These are phyloP conservation scores for Lithohypha guttulata DNA, from an alignment of 2,329 filamentous ascomycete species.

Conservation along the genomic window DNA sequence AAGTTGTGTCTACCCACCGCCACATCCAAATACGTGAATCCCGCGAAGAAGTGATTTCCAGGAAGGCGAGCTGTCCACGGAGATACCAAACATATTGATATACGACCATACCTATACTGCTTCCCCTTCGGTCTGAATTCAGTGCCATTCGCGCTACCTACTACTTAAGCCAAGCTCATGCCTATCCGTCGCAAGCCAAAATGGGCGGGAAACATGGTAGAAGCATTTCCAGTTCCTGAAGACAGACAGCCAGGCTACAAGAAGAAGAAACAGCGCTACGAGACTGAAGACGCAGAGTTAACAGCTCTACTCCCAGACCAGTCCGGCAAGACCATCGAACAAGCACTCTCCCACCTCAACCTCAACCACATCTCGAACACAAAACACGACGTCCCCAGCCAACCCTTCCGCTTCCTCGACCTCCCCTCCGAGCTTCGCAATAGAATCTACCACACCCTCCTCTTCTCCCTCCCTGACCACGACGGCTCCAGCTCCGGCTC, in stretches of 20 bases:
- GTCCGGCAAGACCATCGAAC: slow-evolving; percentile 1
- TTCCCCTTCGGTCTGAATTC: too few relatives aligned
- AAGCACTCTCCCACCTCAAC: slow-evolving; percentile 6
- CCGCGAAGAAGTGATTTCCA: too few relatives aligned
- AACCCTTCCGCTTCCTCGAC: slow-evolving; percentile 41
- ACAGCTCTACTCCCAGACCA: slow-evolving; percentile 10
- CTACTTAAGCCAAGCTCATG: too few relatives aligned
- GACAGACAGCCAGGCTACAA: slow-evolving; percentile 14
- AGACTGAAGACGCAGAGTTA: slow-evolving; percentile 19
- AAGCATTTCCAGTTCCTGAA: slow-evolving; percentile 21
- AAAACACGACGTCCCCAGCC: slow-evolving; percentile 5
- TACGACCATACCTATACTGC: too few relatives aligned
- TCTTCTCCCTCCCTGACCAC: slow-evolving; percentile 29
- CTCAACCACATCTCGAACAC: too few relatives aligned
- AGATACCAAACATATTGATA: too few relatives aligned
- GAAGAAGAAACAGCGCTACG: slow-evolving; percentile 14
- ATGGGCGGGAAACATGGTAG: slow-evolving; percentile 21
- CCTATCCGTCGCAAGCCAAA: too few relatives aligned
- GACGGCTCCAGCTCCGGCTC: slow-evolving; percentile 3
- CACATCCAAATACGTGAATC: too few relatives aligned
- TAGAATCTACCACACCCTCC: slow-evolving; percentile 37
- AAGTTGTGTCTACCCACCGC: too few relatives aligned
- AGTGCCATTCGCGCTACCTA: too few relatives aligned
- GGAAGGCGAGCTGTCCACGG: too few relatives aligned
- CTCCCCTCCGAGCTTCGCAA: slow-evolving; percentile 44